Evolutionary conservation across 2,329 filamentous ascomycete species (phyloP), one percentile per base, ranked within the genome.

Genomic region (Remersonia thermophila): DNA sequence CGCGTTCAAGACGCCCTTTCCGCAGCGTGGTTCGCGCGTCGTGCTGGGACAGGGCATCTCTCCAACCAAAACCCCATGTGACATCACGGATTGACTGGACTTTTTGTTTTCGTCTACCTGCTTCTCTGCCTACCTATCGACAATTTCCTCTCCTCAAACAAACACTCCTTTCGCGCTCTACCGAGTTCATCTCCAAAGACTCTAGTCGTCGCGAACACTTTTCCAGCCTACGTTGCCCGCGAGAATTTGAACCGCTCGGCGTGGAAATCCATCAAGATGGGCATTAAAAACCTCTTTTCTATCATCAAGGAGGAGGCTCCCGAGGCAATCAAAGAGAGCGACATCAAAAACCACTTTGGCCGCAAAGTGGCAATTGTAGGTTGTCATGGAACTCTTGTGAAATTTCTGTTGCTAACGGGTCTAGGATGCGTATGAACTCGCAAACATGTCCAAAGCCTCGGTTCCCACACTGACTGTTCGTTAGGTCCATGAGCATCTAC

Each of bases 261-360:
- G n/a, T 23, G 20, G 9, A 30, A 16, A 9, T 30, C 14, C 3
- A 29, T 5, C 47, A 65, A 47, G 28, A 77, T 76, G 69, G 69
- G 73, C 59, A 79, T 79, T 50, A 80, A 78, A 67, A 75, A 83
- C 51, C 72, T 91, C 30, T 85, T 80, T 58, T 71, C 75, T 47
- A 80, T 91, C 58, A 85, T 91, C 61, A 81, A 83, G 53, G 87
- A 95, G 55, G 82, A 96, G 65, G 83, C 86, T 47, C 91, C 91
- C n/a, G 83, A 87, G 62, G 82, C 91, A 25, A 75, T 95, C 69
- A 96, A 95, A 62, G 81, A 86, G 55, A 85, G 91, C 42, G 91
- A 98, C 56, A 98, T 98, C 69, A 98, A 98, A 66, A 89, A 89
- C 51, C 91, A 98, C 48, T 98, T 98, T 57, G 91, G 91, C 46